A percentile compares a stretch with the other conserved stretches of the same genome.
phyloP scores from a whole-genome alignment of 192 early-diverging fungal species.

The Coemansia interrupta region DNA sequence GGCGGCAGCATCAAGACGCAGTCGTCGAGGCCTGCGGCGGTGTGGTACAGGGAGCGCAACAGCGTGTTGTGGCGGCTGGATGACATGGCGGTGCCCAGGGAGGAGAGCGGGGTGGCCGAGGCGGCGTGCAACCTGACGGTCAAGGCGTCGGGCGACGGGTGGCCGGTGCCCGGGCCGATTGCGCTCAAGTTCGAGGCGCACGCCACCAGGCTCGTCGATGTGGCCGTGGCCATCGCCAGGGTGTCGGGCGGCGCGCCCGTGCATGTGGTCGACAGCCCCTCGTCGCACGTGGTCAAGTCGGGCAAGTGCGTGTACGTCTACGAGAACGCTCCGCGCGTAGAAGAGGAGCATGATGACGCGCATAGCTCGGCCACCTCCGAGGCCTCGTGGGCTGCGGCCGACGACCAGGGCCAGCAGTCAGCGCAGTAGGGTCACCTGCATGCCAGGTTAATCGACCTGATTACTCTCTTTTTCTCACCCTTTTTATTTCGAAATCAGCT shows the following conservation, averaged over 20 bases:
- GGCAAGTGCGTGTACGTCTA: constrained; percentile 32
- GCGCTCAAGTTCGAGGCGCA: constrained; percentile 34
- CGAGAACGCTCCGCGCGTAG: constrained; percentile 1
- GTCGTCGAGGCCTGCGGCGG: constrained; percentile 36
- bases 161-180: constrained; percentile 9
- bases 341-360: not conserved
- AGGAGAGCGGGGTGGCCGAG: not conserved
- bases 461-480: no score
- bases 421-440: no score
- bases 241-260: constrained; percentile 19
- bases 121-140: constrained; percentile 16
- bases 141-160: constrained; percentile 21
- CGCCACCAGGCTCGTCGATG: constrained; percentile 12
- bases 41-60: constrained; percentile 45
- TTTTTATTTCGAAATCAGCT: not conserved
- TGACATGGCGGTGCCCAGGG: constrained; percentile 17
- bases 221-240: constrained; percentile 16
- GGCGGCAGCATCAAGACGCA: constrained; percentile 25
- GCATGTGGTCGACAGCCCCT: constrained; percentile 14
- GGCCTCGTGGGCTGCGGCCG: no score
- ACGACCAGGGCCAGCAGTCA: not conserved
- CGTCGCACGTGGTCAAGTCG: constrained; percentile 21
- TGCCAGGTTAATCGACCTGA: no score
- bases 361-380: no score
- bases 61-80: constrained; percentile 40